These are phyloP conservation scores for Cystobasidium pallidum DNA, from an alignment of 1,284 basidiomycete genomes.

Conservation along the genomic window DNA sequence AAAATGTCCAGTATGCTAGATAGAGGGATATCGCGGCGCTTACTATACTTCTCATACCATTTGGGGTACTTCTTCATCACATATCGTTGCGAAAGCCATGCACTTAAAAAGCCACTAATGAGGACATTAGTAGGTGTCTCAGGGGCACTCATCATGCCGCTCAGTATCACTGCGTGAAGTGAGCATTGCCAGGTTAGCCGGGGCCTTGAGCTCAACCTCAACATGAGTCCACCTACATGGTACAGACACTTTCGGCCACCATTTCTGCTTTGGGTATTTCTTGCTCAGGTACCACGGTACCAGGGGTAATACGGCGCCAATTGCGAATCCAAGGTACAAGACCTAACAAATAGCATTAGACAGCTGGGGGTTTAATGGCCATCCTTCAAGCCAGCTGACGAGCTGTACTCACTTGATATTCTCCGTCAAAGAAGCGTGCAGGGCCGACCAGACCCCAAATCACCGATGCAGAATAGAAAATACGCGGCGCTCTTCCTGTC, in stretches of 20 bases:
- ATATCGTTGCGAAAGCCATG: slow-evolving; percentile 52
- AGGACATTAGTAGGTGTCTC: slow-evolving; percentile 54
- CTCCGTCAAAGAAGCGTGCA: slow-evolving; percentile 57
- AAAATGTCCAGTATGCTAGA: too few relatives aligned
- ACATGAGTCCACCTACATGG: slow-evolving; percentile 47
- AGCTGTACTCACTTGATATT: slow-evolving; percentile 50
- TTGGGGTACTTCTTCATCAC: slow-evolving; percentile 50
- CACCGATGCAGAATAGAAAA: slow-evolving; percentile 53
- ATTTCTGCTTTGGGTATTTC: slow-evolving; percentile 45
- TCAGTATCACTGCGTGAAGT: slow-evolving; percentile 48
- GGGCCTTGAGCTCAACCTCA: too few relatives aligned
- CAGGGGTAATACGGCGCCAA: slow-evolving; percentile 52
- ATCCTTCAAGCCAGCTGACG: too few relatives aligned
- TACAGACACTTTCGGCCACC: slow-evolving; percentile 51
- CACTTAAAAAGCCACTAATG: slow-evolving; percentile 51
- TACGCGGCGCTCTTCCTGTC: slow-evolving; percentile 36
- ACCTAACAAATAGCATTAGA: background rate
- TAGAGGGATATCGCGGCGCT: background rate
- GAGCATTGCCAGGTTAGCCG: background rate
- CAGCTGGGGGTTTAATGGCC: too few relatives aligned
- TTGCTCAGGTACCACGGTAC: slow-evolving; percentile 53
- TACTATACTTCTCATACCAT: slow-evolving; percentile 55
- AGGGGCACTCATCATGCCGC: slow-evolving; percentile 52
- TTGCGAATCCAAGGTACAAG: slow-evolving; percentile 52
- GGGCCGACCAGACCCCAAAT: slow-evolving; percentile 58